Conservation (phyloP, 2,329 filamentous ascomycete genomes). For the Colletotrichum musae region DNA sequence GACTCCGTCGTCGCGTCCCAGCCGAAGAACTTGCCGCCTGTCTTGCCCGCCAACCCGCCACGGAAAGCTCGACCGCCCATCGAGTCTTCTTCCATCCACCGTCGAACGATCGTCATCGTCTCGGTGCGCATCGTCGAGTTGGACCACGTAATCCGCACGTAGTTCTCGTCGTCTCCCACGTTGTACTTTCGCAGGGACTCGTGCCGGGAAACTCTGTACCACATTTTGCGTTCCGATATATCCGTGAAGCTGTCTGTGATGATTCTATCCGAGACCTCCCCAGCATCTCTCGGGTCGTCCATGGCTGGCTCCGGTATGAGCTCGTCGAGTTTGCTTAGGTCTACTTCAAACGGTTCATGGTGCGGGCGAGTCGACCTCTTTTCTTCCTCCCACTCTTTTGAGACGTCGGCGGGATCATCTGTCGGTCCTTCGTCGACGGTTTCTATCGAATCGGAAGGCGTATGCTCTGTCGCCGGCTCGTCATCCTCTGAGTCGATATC, state of each 20-base stretch:
- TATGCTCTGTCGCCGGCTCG: neutral
- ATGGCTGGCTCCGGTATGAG: conserved; percentile 50
- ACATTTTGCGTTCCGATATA: conserved; percentile 72
- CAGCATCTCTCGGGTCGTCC: conserved; percentile 35
- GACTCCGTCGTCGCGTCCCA: conserved; percentile 67
- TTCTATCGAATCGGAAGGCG: neutral
- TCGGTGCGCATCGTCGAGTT: conserved; percentile 68
- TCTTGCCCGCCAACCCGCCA: conserved; percentile 52
- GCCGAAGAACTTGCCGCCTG: conserved; percentile 69
- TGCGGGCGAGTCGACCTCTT: conserved; percentile 23
- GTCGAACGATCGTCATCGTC: conserved; percentile 70
- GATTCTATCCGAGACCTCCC: conserved; percentile 60
- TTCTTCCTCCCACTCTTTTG: conserved; percentile 9
- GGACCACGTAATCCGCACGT: conserved; percentile 71
- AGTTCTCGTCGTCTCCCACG: conserved; percentile 71
- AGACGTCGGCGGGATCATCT: neutral
- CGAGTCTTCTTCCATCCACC: conserved; percentile 78
- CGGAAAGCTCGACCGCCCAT: conserved; percentile 66
- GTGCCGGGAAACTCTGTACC: conserved; percentile 75
- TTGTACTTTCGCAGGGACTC: conserved; percentile 72
- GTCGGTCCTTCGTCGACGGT: too few species aligned
- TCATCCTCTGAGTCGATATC: neutral
- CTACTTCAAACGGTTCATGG: conserved; percentile 46
- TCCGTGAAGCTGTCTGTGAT: conserved; percentile 67
- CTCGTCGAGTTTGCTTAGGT: conserved; percentile 51